Conservation (phyloP, 176 grass and related monocot genomes). For the Zizania latifolia region DNA sequence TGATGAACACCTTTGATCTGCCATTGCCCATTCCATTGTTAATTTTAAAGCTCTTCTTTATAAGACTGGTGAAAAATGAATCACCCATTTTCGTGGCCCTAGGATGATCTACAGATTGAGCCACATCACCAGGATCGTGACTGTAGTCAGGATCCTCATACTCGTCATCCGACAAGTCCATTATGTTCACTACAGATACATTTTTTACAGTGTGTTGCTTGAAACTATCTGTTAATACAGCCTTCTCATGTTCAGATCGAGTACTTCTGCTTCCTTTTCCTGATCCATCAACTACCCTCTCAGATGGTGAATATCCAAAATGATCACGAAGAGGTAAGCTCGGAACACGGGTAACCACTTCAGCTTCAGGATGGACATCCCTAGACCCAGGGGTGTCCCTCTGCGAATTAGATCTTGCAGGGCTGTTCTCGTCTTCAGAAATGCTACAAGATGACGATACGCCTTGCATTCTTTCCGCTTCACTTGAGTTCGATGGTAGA, state of each 20-base stretch:
- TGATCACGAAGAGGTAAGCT: conserved; percentile 75
- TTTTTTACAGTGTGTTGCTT: conserved; percentile 81
- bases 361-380: conserved; percentile 40
- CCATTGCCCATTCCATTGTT: conserved; percentile 39
- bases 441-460: conserved; percentile 53
- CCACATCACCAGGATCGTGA: conserved; percentile 46
- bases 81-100: conserved; percentile 46
- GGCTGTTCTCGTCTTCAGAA: conserved; percentile 54
- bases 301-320: conserved; percentile 54
- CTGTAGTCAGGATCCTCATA: conserved; percentile 47
- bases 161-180: conserved; percentile 71
- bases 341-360: conserved; percentile 50
- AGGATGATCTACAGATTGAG: conserved; percentile 32
- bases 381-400: conserved; percentile 42
- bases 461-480: conserved; percentile 46
- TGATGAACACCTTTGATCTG: conserved; percentile 67
- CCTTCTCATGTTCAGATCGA: conserved; percentile 86
- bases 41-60: conserved; percentile 86
- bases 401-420: conserved; percentile 44
- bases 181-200: conserved; percentile 64
- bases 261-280: conserved; percentile 78
- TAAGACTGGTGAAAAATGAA: conserved; percentile 82
- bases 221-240: conserved; percentile 60
- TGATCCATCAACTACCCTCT: conserved; percentile 45
- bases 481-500: conserved; percentile 47